phyloP scores from a whole-genome alignment of 1,139 yeast species.

The Yamadazyma blattariae region DNA sequence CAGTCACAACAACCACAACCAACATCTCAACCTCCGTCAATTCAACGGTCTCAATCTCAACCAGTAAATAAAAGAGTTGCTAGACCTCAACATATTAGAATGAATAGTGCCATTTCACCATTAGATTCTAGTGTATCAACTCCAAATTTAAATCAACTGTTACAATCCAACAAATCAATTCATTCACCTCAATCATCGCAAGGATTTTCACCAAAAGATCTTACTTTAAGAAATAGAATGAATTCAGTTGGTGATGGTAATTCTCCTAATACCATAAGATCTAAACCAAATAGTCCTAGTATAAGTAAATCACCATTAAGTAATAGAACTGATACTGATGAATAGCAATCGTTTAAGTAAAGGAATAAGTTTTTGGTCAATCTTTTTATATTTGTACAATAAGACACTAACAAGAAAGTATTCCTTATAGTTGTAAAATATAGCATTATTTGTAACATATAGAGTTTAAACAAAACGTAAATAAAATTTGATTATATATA shows the following conservation, averaged over 20 bases:
- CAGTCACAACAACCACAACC: slow-evolving; percentile 2
- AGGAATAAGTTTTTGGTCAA: no score
- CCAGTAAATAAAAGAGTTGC: slow-evolving; percentile 11
- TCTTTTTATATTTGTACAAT: no score
- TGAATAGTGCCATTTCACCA: slow-evolving; percentile 5
- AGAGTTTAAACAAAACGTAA: no score
- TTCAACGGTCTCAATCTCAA: slow-evolving; percentile 3
- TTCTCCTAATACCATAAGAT: slow-evolving; percentile 9
- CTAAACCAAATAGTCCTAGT: slow-evolving; percentile 14
- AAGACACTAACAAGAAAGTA: no score
- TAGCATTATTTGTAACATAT: neutral
- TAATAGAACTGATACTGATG: slow-evolving; percentile 7
- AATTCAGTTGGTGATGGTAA: slow-evolving; percentile 4
- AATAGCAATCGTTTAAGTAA: slow-evolving; percentile 1
- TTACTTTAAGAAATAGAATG: slow-evolving; percentile 3
- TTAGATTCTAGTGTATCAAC: slow-evolving; percentile 4
- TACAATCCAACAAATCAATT: slow-evolving; percentile 7
- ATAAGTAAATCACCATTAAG: slow-evolving; percentile 11
- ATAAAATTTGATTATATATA: no score
- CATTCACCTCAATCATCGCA: slow-evolving; percentile 33
- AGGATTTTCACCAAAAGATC: slow-evolving; percentile 32
- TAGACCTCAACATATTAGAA: slow-evolving; percentile 11
- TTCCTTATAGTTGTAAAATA: no score
- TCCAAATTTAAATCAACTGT: neutral
- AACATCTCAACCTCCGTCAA: slow-evolving; percentile 1